phyloP scores from a whole-genome alignment of 1,284 basidiomycete genomes.

The Pholiota adiposa region DNA sequence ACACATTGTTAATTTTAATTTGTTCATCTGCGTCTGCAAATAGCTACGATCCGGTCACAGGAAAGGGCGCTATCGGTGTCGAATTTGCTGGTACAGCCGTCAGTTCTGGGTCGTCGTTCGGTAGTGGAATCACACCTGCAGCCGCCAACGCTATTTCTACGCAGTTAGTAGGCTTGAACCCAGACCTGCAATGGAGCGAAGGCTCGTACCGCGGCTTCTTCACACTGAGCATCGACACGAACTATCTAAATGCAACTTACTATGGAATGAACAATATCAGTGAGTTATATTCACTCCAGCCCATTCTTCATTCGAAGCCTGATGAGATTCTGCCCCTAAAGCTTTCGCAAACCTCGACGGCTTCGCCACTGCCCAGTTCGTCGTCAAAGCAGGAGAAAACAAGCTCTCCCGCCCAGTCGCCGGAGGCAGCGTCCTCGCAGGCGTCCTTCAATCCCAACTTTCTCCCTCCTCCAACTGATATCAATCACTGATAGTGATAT shows the following conservation, averaged over 20 bases:
- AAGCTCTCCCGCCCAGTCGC: constrained; percentile 60
- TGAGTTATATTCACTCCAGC: constrained; percentile 28
- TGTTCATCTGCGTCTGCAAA: constrained; percentile 1
- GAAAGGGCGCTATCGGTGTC: constrained; percentile 60
- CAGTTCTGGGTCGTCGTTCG: constrained; percentile 57
- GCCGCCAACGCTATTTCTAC: constrained; percentile 46
- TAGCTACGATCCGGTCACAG: constrained; percentile 58
- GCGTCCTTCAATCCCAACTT: constrained; percentile 35
- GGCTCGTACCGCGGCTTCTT: constrained; percentile 68
- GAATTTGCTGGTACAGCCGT: constrained; percentile 74
- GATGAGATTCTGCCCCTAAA: background rate
- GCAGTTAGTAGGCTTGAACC: constrained; percentile 47
- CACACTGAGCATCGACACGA: constrained; percentile 51
- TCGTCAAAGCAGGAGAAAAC: constrained; percentile 50
- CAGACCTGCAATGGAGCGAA: constrained; percentile 68
- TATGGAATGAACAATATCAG: constrained; percentile 63
- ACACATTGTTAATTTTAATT: background rate
- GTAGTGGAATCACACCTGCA: constrained; percentile 44
- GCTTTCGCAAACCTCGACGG: constrained; percentile 50
- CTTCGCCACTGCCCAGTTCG: constrained; percentile 50
- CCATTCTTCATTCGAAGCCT: background rate
- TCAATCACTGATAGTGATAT: background rate
- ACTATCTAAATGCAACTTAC: constrained; percentile 56
- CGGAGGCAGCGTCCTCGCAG: constrained; percentile 48
- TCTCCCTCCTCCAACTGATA: background rate